Evolutionary conservation across 768 basidiomycete species (phyloP).

Genomic region (Infundibulicybe gibba): DNA sequence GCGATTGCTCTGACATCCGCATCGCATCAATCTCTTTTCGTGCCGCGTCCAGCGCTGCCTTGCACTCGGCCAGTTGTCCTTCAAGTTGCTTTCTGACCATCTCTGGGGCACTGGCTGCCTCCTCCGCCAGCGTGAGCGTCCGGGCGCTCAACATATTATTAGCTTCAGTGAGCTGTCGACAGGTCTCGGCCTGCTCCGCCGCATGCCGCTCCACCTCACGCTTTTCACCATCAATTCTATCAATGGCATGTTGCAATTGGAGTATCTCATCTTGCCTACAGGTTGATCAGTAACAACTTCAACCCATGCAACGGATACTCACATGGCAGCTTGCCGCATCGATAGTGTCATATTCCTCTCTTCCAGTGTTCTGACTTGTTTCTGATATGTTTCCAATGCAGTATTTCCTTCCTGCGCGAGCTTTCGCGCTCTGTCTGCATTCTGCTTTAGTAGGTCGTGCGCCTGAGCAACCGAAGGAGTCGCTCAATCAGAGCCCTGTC

Average conservation of each 20-base stretch:
- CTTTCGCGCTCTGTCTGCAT: slow-evolving; percentile 89
- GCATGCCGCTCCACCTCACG: slow-evolving; percentile 64
- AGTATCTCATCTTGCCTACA: slow-evolving; percentile 65
- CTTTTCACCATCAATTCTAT: slow-evolving; percentile 59
- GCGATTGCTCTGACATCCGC: slow-evolving; percentile 70
- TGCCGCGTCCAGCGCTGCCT: slow-evolving; percentile 58
- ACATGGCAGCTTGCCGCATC: slow-evolving; percentile 56
- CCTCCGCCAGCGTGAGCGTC: slow-evolving; percentile 67
- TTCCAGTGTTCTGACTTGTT: slow-evolving; percentile 78
- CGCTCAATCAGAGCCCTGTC: slow-evolving; percentile 83
- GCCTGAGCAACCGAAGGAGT: slow-evolving; percentile 79
- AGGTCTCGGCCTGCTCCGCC: slow-evolving; percentile 71
- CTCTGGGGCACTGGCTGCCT: slow-evolving; percentile 56
- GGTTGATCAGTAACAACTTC: not conserved
- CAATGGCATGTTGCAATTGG: slow-evolving; percentile 56
- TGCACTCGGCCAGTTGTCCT: slow-evolving; percentile 55
- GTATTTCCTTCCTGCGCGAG: slow-evolving; percentile 77
- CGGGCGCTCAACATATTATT: slow-evolving; percentile 76
- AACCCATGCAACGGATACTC: slow-evolving; percentile 16
- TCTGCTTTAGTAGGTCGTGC: slow-evolving; percentile 88
- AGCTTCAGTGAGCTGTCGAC: slow-evolving; percentile 69
- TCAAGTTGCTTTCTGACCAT: slow-evolving; percentile 63
- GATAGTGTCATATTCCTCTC: slow-evolving; percentile 60
- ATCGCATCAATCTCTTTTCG: slow-evolving; percentile 68
- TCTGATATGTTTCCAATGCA: slow-evolving; percentile 87